Evolutionary conservation across 495 filamentous ascomycete species (phyloP).

Genomic region (Paragyromitra xinjiangensis): DNA sequence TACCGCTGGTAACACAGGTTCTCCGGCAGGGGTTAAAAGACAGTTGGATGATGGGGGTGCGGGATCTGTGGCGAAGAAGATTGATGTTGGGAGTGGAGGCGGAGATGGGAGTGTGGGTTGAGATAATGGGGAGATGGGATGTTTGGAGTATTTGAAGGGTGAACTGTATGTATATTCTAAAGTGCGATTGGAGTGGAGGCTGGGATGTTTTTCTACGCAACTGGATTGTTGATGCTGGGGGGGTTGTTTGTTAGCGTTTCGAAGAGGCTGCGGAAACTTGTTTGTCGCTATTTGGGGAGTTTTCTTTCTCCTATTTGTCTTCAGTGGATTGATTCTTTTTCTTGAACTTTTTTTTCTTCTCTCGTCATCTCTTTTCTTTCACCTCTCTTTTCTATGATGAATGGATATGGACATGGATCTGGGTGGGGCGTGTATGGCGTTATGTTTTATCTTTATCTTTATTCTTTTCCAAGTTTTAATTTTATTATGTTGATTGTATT

Average conservation of each 20-base stretch:
- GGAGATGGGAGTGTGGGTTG: not conserved
- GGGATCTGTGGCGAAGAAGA: conserved; percentile 38
- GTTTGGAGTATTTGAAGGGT: not conserved
- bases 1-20: not conserved
- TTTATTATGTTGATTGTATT: not conserved
- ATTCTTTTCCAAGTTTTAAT: not conserved
- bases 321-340: not conserved
- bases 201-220: not conserved
- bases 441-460: not conserved
- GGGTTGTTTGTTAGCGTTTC: too few relatives aligned
- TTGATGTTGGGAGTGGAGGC: conserved; percentile 25
- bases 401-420: conserved; percentile 36
- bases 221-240: too few relatives aligned
- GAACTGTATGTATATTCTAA: not conserved
- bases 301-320: not conserved
- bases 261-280: not conserved
- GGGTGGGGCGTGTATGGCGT: conserved; percentile 27
- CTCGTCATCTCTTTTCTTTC: conserved; percentile 29
- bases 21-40: conserved; percentile 16
- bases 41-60: conserved; percentile 29
- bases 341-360: not conserved
- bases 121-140: not conserved
- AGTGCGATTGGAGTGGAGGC: not conserved
- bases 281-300: not conserved
- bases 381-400: conserved; percentile 31